Evolutionary conservation across 257 asterid species (phyloP).

Genomic region (Nyctanthes arbortristis): DNA sequence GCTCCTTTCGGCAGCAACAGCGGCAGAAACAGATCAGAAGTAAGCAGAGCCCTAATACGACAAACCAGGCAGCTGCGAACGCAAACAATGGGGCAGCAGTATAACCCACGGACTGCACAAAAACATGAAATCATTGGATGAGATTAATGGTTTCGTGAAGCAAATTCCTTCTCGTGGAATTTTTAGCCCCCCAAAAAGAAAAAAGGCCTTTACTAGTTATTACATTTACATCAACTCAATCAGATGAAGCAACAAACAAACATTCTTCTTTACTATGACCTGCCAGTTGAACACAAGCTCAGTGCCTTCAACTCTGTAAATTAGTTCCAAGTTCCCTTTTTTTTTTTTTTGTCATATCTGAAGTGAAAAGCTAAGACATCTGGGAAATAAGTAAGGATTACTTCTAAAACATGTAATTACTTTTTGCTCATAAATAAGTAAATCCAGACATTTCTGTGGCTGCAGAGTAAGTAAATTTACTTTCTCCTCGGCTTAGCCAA

Average conservation of each 20-base stretch:
- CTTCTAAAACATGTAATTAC: background rate
- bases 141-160: background rate
- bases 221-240: no score
- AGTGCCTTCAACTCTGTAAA: no score
- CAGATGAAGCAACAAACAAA: no score
- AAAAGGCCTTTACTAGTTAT: no score
- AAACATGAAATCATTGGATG: constrained; percentile 12
- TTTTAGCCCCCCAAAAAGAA: no score
- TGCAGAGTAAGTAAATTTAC: background rate
- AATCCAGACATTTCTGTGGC: background rate
- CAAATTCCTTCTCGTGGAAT: no score
- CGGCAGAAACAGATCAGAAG: constrained; percentile 47
- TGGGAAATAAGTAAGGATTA: background rate
- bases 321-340: no score
- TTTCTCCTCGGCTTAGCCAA: background rate
- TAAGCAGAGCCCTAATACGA: constrained; percentile 51
- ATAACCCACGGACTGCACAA: constrained; percentile 69
- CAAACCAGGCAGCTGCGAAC: constrained; percentile 66
- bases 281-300: no score
- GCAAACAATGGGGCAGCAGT: constrained; percentile 66
- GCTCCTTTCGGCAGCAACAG: constrained; percentile 53
- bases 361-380: background rate
- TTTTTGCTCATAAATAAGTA: background rate
- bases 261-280: no score
- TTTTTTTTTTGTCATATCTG: background rate